Conservation (phyloP, 2,329 filamentous ascomycete species). For the Ceratocystiopsis minuta region DNA sequence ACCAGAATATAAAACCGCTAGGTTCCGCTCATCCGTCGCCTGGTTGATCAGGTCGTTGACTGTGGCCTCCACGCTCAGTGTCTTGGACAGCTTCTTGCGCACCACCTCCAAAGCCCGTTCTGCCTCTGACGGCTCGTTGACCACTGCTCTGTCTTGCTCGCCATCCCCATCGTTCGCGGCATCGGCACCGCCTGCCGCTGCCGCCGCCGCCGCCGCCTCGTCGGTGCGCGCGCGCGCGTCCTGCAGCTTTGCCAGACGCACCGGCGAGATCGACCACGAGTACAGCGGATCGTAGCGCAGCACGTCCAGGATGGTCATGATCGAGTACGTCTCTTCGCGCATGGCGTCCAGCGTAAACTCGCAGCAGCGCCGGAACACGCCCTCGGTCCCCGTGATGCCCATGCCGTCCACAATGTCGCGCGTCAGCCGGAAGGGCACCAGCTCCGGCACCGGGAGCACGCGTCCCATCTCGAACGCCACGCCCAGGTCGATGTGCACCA, state of each 20-base stretch:
- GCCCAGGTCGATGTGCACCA: slow-evolving; percentile 91
- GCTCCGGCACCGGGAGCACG: slow-evolving; percentile 84
- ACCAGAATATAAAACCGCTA: slow-evolving; percentile 79
- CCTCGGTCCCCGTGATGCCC: slow-evolving; percentile 87
- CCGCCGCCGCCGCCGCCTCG: slow-evolving; percentile 16
- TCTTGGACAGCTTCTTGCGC: slow-evolving; percentile 88
- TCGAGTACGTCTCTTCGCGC: slow-evolving; percentile 86
- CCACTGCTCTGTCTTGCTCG: slow-evolving; percentile 20
- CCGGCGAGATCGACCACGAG: slow-evolving; percentile 75
- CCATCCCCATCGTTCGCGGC: slow-evolving; percentile 18
- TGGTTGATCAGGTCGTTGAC: slow-evolving; percentile 96
- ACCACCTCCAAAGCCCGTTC: slow-evolving; percentile 85
- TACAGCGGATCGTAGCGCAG: slow-evolving; percentile 95
- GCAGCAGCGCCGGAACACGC: slow-evolving; percentile 92
- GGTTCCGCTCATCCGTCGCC: slow-evolving; percentile 78
- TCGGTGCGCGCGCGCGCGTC: slow-evolving; percentile 32
- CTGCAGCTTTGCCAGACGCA: slow-evolving; percentile 46
- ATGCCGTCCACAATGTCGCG: slow-evolving; percentile 93
- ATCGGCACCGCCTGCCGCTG: slow-evolving; percentile 9
- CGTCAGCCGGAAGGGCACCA: slow-evolving; percentile 88
- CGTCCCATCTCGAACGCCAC: slow-evolving; percentile 94
- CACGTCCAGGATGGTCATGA: slow-evolving; percentile 97
- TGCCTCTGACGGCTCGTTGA: slow-evolving; percentile 54
- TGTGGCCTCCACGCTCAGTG: slow-evolving; percentile 80
- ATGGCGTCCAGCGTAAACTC: slow-evolving; percentile 93